A percentile compares a stretch with the other conserved stretches of the same genome.
These are phyloP conservation scores for Podospora pseudoanserina DNA, from an alignment of 495 filamentous ascomycete genomes.

Conservation along the genomic window DNA sequence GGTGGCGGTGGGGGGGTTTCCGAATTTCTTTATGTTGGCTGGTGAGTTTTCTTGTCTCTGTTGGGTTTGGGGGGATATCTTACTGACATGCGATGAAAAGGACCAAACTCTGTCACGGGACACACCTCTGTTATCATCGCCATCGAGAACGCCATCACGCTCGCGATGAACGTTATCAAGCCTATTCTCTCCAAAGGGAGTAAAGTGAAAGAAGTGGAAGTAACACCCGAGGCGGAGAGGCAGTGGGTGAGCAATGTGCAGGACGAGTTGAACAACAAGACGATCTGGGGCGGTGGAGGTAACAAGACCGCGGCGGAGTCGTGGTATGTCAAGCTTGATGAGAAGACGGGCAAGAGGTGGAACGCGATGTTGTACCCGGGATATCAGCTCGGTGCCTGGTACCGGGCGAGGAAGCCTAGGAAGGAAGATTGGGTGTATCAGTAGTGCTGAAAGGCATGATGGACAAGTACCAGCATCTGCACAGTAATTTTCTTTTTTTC, in stretches of 20 bases:
- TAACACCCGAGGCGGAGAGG: conserved; percentile 36
- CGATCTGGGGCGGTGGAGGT: conserved; percentile 24
- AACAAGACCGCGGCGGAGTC: not conserved
- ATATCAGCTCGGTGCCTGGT: conserved; percentile 18
- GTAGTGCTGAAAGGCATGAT: not conserved
- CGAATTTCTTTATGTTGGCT: conserved; percentile 41
- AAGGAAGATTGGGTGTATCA: not conserved
- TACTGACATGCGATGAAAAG: conserved; percentile 12
- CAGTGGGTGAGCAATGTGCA: conserved; percentile 27
- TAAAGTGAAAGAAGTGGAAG: conserved; percentile 22
- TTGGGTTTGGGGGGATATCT: not conserved
- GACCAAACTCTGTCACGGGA: conserved; percentile 43
- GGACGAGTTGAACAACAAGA: conserved; percentile 18
- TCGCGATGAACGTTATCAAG: conserved; percentile 28
- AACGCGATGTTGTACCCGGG: conserved; percentile 23
- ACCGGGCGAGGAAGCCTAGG: not conserved
- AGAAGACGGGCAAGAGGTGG: conserved; percentile 11
- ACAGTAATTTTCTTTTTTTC: no score
- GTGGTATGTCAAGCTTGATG: conserved; percentile 43
- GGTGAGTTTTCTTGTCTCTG: not conserved
- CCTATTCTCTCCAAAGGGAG: conserved; percentile 37
- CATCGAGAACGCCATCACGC: conserved; percentile 39
- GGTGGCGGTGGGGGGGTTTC: conserved; percentile 35
- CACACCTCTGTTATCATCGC: conserved; percentile 41
- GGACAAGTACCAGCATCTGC: no score